Percentiles rank a stretch among this genome's conserved stretches.
Evolutionary conservation across 805 yeast genomes (phyloP).

Genomic region (Saturnispora serradocipensis): DNA sequence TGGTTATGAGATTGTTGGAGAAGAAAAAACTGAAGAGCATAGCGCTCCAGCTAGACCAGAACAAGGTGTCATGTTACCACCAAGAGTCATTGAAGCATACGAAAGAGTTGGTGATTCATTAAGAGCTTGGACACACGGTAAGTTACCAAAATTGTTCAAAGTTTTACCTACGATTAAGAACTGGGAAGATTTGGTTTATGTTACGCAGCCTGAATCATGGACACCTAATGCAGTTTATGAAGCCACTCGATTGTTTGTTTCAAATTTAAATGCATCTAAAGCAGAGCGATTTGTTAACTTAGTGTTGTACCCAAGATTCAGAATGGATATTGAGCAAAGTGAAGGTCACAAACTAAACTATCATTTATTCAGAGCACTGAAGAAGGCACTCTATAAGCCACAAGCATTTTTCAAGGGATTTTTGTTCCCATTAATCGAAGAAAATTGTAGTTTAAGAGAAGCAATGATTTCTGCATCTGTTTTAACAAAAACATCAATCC

Average conservation of each 20-base stretch:
- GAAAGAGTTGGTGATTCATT: conserved; percentile 83
- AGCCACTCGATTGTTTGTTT: conserved; percentile 89
- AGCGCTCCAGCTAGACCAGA: conserved; percentile 30
- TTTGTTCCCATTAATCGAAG: conserved; percentile 79
- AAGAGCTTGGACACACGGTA: conserved; percentile 88
- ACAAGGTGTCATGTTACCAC: conserved; percentile 84
- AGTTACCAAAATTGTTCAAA: conserved; percentile 91
- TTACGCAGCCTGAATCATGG: conserved; percentile 90
- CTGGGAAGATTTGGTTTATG: conserved; percentile 93
- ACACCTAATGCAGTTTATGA: conserved; percentile 91
- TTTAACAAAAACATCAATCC: conserved; percentile 79
- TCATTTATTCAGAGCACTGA: conserved; percentile 84
- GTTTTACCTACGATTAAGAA: conserved; percentile 86
- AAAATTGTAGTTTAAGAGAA: conserved; percentile 85
- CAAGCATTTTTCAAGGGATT: conserved; percentile 97
- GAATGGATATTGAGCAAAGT: conserved; percentile 59
- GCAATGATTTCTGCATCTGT: conserved; percentile 94
- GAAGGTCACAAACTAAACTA: conserved; percentile 79
- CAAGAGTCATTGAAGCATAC: conserved; percentile 92
- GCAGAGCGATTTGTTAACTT: conserved; percentile 73
- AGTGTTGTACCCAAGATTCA: conserved; percentile 63
- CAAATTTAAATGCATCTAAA: conserved; percentile 78
- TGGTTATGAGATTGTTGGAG: conserved; percentile 19
- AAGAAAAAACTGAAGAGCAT: conserved; percentile 17
- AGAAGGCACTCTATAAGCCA: conserved; percentile 91